Evolutionary conservation across 768 basidiomycete genomes (phyloP).

Genomic region (Lyophyllum semitale): DNA sequence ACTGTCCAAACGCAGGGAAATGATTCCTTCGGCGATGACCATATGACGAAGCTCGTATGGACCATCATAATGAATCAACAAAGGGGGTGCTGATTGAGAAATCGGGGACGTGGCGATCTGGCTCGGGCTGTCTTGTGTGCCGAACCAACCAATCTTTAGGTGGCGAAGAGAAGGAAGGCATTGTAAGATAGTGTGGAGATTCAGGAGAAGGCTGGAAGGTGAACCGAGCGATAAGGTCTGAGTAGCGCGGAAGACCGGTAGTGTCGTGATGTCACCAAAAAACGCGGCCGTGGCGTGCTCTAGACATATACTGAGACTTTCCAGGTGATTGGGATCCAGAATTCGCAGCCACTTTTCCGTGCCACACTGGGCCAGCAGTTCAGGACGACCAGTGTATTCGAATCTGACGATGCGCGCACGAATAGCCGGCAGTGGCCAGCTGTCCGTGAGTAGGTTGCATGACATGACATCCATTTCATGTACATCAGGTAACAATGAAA

Average conservation of each 20-base stretch:
- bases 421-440: background rate
- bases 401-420: background rate
- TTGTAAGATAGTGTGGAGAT: background rate
- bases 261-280: background rate
- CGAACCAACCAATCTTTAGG: background rate
- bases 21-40: background rate
- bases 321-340: background rate
- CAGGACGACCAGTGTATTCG: background rate
- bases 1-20: background rate
- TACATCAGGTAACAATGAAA: background rate
- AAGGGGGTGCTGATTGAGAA: background rate
- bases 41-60: slow-evolving; percentile 1
- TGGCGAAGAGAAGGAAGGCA: background rate
- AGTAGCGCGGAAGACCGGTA: background rate
- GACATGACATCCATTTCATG: background rate
- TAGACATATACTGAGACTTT: background rate
- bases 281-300: background rate
- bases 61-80: background rate
- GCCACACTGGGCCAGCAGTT: background rate
- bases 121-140: too few species aligned
- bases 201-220: background rate
- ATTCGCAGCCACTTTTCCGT: background rate
- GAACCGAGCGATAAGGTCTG: background rate
- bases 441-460: background rate
- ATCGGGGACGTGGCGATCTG: background rate